A percentile compares a stretch with the other conserved stretches of the same genome.
These are phyloP conservation scores for Mortierella hygrophila DNA, from an alignment of 192 early-diverging fungal species.

Conservation along the genomic window DNA sequence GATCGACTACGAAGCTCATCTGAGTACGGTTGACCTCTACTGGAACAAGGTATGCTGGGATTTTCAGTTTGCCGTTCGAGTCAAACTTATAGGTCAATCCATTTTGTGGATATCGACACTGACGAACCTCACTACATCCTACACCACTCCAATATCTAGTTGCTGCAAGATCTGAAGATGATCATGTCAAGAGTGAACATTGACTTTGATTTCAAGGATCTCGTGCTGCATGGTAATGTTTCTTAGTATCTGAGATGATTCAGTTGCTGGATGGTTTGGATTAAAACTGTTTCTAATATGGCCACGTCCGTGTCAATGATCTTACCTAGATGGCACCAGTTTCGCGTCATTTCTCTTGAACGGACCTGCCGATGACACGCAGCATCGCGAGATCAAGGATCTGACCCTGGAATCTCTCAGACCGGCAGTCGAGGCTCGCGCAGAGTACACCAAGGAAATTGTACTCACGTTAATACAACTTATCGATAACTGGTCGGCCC, in stretches of 20 bases:
- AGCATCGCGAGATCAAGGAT: constrained; percentile 17
- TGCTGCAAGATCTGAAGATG: constrained; percentile 42
- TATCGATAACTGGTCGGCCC: constrained; percentile 35
- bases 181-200: constrained; percentile 44
- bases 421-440: constrained; percentile 18
- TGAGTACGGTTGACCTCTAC: constrained; percentile 61
- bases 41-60: constrained; percentile 63
- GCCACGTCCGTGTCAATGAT: not conserved
- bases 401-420: constrained; percentile 23
- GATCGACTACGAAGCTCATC: constrained; percentile 61
- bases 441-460: constrained; percentile 47
- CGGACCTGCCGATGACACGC: constrained; percentile 6
- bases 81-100: not conserved
- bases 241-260: not conserved
- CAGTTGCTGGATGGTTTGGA: not conserved
- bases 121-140: not conserved
- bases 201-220: constrained; percentile 26
- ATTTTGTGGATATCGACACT: not conserved
- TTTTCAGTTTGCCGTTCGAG: not conserved
- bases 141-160: not conserved
- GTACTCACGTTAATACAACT: constrained; percentile 30
- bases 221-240: constrained; percentile 31
- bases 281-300: not conserved
- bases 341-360: constrained; percentile 40
- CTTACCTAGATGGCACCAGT: constrained; percentile 18